These are phyloP conservation scores for Aspergillus sp. DNA, from an alignment of 2,329 filamentous ascomycete species.

Conservation along the genomic window DNA sequence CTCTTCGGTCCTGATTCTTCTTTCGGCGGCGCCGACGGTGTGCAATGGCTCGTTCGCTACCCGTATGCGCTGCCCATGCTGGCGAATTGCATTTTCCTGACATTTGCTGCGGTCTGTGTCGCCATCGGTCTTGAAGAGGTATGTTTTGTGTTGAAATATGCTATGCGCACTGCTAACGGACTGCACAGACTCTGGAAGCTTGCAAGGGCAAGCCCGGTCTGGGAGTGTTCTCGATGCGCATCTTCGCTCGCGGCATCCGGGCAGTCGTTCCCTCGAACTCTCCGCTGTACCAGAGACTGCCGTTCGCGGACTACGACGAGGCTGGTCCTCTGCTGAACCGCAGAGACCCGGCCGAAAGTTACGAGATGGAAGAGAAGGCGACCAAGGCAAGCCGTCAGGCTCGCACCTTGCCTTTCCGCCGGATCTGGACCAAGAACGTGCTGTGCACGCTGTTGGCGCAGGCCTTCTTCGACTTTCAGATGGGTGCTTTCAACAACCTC, in stretches of 20 bases:
- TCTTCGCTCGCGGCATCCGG: conserved; percentile 31
- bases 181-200: conserved; percentile 49
- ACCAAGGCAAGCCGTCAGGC: conserved; percentile 40
- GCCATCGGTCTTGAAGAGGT: conserved; percentile 66
- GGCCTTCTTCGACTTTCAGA: conserved; percentile 72
- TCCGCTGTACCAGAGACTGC: conserved; percentile 35
- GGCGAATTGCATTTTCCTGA: conserved; percentile 62
- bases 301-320: conserved; percentile 40
- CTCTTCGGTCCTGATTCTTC: conserved; percentile 63
- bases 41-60: conserved; percentile 63
- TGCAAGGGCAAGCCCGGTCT: conserved; percentile 51
- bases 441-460: conserved; percentile 62
- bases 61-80: conserved; percentile 71
- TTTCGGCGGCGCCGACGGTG: conserved; percentile 58
- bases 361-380: conserved; percentile 43
- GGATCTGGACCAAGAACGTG: conserved; percentile 59
- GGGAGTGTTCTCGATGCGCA: conserved; percentile 38
- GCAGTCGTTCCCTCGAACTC: conserved; percentile 33
- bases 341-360: conserved; percentile 33
- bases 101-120: conserved; percentile 57
- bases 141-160: background rate
- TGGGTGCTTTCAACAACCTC: conserved; percentile 73
- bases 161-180: conserved; percentile 9
- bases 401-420: conserved; percentile 49
- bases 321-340: conserved; percentile 38